Percentiles rank a stretch among this genome's conserved stretches.
These are phyloP conservation scores for Cenchrus americanus DNA, from an alignment of 176 grass and related monocot species.

Conservation along the genomic window DNA sequence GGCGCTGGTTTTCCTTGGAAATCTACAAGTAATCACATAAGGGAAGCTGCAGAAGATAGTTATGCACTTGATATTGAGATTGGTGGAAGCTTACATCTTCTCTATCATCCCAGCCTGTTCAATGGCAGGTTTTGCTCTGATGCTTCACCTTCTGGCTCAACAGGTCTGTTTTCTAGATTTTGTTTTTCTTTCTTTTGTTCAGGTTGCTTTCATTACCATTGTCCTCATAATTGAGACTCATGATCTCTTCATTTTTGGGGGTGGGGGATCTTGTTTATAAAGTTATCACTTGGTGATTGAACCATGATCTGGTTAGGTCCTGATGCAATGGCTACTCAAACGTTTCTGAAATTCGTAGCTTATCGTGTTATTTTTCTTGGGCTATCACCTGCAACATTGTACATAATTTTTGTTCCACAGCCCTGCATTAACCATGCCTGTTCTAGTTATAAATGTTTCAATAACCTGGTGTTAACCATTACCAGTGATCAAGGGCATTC, in stretches of 20 bases:
- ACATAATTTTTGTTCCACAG: constrained; percentile 23
- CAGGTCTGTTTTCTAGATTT: constrained; percentile 63
- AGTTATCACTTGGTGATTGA: constrained; percentile 38
- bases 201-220: not conserved
- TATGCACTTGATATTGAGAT: constrained; percentile 70
- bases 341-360: constrained; percentile 10
- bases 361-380: constrained; percentile 24
- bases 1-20: constrained; percentile 88
- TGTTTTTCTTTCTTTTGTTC: constrained; percentile 7
- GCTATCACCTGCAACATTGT: constrained; percentile 9
- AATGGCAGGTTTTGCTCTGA: constrained; percentile 83
- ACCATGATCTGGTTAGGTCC: constrained; percentile 14
- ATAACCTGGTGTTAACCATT: constrained; percentile 22
- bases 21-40: constrained; percentile 62
- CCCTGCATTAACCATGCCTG: constrained; percentile 14
- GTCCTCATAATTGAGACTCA: not conserved
- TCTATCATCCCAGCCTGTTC: constrained; percentile 87
- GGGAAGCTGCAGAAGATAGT: constrained; percentile 66
- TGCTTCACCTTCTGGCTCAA: constrained; percentile 84
- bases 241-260: not conserved
- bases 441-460: constrained; percentile 13
- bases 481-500: constrained; percentile 27
- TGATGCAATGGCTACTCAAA: constrained; percentile 17
- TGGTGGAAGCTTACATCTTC: constrained; percentile 76
- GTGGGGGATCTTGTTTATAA: constrained; percentile 34